phyloP scores from a whole-genome alignment of 129 eudicot genomes.

The Centaurea solstitialis region DNA sequence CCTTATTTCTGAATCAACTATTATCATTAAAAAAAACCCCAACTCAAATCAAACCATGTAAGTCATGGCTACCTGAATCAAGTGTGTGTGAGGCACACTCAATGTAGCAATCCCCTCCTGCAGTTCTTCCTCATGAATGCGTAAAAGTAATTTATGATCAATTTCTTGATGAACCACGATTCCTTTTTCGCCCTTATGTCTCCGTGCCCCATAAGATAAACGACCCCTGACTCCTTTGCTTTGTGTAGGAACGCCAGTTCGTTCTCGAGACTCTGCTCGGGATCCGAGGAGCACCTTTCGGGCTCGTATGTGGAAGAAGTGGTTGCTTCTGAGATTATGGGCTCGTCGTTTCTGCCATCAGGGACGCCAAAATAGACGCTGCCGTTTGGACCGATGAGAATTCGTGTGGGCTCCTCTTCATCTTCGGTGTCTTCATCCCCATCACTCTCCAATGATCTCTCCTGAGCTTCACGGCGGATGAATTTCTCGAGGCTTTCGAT shows the following conservation, averaged over 20 bases:
- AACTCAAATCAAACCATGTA: constrained; percentile 69
- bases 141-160: constrained; percentile 84
- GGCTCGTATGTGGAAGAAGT: constrained; percentile 41
- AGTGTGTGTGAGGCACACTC: constrained; percentile 81
- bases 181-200: constrained; percentile 88
- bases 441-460: constrained; percentile 80
- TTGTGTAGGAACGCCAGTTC: constrained; percentile 78
- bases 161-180: constrained; percentile 89
- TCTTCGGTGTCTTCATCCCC: constrained; percentile 51
- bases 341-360: constrained; percentile 38
- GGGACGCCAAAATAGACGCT: constrained; percentile 66
- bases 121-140: constrained; percentile 86
- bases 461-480: constrained; percentile 97
- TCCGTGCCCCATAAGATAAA: constrained; percentile 94
- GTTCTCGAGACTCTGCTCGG: constrained; percentile 77
- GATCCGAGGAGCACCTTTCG: constrained; percentile 39
- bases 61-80: constrained; percentile 90
- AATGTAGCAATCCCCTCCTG: constrained; percentile 83
- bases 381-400: constrained; percentile 71
- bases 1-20: constrained; percentile 25
- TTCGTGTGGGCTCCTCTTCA: constrained; percentile 51
- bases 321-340: constrained; percentile 47
- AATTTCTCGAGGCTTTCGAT: constrained; percentile 93
- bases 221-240: constrained; percentile 90
- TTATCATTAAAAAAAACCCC: neutral